phyloP scores from a whole-genome alignment of 1,284 basidiomycete species.

The Jaminaea rosea region DNA sequence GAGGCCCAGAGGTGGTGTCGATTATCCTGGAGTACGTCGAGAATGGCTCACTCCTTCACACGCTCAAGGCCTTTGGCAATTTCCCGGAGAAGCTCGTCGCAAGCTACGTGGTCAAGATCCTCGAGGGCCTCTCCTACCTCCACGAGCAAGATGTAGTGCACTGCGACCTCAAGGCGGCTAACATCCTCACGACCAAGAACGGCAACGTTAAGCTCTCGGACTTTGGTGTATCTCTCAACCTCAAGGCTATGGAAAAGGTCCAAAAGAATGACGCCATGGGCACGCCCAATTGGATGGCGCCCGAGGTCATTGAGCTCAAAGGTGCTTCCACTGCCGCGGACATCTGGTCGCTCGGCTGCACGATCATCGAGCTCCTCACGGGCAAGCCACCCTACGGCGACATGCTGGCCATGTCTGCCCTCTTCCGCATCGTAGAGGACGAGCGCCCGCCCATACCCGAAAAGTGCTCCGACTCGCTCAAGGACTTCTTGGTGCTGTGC shows the following conservation, averaged over 20 bases:
- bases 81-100: slow-evolving; percentile 81
- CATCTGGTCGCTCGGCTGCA: slow-evolving; percentile 96
- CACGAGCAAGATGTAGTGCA: slow-evolving; percentile 58
- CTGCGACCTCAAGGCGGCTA: slow-evolving; percentile 55
- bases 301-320: slow-evolving; percentile 79
- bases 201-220: slow-evolving; percentile 54
- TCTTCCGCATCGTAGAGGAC: slow-evolving; percentile 93
- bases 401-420: slow-evolving; percentile 48
- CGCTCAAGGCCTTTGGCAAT: slow-evolving; percentile 79
- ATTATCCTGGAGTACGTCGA: slow-evolving; percentile 92
- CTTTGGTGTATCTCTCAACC: slow-evolving; percentile 52
- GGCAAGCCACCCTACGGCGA: slow-evolving; percentile 84
- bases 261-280: slow-evolving; percentile 60
- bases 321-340: slow-evolving; percentile 82
- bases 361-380: slow-evolving; percentile 82
- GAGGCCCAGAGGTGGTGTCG: slow-evolving; percentile 73
- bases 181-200: slow-evolving; percentile 55
- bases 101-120: slow-evolving; percentile 81
- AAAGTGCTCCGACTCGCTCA: slow-evolving; percentile 62
- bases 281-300: slow-evolving; percentile 98
- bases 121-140: slow-evolving; percentile 82
- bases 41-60: slow-evolving; percentile 83
- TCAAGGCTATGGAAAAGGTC: slow-evolving; percentile 56
- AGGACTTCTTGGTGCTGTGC: slow-evolving; percentile 70
- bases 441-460: slow-evolving; percentile 74